Conservation (phyloP, 2,329 filamentous ascomycete genomes). For the Trichoderma breve region DNA sequence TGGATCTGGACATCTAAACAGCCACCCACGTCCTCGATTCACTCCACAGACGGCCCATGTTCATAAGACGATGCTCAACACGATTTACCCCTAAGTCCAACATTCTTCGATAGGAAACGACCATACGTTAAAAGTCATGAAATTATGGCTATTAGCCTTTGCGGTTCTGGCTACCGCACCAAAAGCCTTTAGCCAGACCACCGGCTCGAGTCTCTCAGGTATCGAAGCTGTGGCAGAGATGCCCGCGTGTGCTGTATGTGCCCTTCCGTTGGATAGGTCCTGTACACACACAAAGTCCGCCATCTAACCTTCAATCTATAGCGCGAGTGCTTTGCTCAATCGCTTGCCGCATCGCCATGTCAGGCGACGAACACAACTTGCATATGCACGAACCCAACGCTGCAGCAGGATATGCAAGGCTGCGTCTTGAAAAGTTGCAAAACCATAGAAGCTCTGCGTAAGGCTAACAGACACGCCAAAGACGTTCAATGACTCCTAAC, state of each 20-base stretch:
- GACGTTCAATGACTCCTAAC: not conserved
- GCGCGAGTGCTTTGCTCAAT: conserved; percentile 29
- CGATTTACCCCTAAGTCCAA: not conserved
- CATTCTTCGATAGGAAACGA: not conserved
- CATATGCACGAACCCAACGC: conserved; percentile 31
- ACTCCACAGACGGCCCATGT: not conserved
- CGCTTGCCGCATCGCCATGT: conserved; percentile 30
- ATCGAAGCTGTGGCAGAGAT: conserved; percentile 23
- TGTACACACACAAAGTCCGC: not conserved
- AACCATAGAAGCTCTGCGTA: conserved; percentile 34
- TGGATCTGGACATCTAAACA: not conserved
- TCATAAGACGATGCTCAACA: not conserved
- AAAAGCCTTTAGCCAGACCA: not conserved
- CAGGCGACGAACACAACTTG: conserved; percentile 30
- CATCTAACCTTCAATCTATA: conserved; percentile 11
- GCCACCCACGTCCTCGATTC: not conserved
- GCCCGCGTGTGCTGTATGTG: conserved; percentile 35
- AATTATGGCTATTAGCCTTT: not conserved
- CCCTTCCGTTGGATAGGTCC: not conserved
- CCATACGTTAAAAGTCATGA: not conserved
- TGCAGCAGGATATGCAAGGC: conserved; percentile 28
- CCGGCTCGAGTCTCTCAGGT: not conserved
- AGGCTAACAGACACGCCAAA: conserved; percentile 2
- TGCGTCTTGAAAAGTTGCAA: conserved; percentile 33
- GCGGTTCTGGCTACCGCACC: conserved; percentile 17